Evolutionary conservation across 73 alveolate genomes (phyloP), one percentile per base, ranked within the genome.

Genomic region (Breviolum minutum): DNA sequence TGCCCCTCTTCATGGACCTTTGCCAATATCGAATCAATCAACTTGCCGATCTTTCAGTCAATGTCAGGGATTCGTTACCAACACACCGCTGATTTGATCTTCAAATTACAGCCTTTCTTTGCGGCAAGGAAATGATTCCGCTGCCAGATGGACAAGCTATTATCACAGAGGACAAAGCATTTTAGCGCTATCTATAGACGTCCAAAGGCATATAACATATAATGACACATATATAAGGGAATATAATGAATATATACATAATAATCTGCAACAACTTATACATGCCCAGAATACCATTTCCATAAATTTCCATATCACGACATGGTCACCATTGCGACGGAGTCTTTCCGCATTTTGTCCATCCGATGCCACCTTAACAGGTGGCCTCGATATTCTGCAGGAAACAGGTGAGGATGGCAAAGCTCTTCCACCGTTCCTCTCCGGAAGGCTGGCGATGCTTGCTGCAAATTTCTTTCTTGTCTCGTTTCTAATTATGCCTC

Each of bases 1-100:
- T 86, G 94, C 94, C 94, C 29, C 79, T 86, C 64, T 86, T 86
- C 94, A 86, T 86, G 94, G 94, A 80, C 69, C 88, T 27, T 80
- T 48, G 88, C 32, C 64, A 0, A 16, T 30, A 71, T 71, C 81
- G 40, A 71, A 17, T 20, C 30, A 71, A 71, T 8, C 81, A 71
- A 71, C 32, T 71, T 71, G 40, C 26, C 40, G 29, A n/a, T 71
- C 17, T 68, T 68, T 0, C 0, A 40, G 54, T 40, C 3, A 40
- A 40, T 40, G 5, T 3, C 54, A 40, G 54, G 54, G 54, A 40
- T 24, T 24, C 32, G n/a, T 22, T 73, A 14, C n/a, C 83, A 24
- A 24, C 83, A 73, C 40, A 32, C 83, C n/a, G 77, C 17, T 68
- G 77, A 68, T 79, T 29, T 73, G 63, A 77, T 26, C 19, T 79